phyloP scores from a whole-genome alignment of 2,329 filamentous ascomycete species.

The Trichoderma simmonsii region DNA sequence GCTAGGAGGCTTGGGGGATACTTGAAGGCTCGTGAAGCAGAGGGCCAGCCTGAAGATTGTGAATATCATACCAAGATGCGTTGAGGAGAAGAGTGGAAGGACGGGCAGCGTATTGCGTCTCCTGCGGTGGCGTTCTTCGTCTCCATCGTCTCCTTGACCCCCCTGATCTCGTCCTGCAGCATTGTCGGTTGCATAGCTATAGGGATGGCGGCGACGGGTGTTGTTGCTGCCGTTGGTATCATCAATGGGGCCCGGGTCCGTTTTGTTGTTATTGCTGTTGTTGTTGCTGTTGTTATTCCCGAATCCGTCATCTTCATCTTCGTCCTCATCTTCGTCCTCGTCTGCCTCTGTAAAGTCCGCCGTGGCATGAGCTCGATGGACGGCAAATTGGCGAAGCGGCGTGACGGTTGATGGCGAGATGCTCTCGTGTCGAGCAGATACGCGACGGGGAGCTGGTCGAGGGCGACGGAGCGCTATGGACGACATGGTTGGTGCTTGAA shows the following conservation, averaged over 20 bases:
- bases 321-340: conserved; percentile 52
- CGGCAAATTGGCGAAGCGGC: conserved; percentile 28
- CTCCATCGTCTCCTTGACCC: conserved; percentile 37
- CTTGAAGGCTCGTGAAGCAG: background rate
- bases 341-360: conserved; percentile 65
- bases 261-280: background rate
- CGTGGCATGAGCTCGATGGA: conserved; percentile 48
- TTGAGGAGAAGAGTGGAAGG: conserved; percentile 76
- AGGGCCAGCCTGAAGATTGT: background rate
- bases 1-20: background rate
- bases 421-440: conserved; percentile 30
- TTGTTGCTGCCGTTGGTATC: background rate
- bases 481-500: conserved; percentile 31
- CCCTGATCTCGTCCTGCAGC: conserved; percentile 30
- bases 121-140: conserved; percentile 29
- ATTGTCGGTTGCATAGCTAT: conserved; percentile 46
- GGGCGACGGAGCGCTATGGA: conserved; percentile 36
- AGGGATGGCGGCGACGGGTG: conserved; percentile 19
- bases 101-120: conserved; percentile 37
- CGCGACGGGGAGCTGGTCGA: conserved; percentile 34
- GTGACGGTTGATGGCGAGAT: conserved; percentile 33
- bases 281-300: conserved; percentile 18
- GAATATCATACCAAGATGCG: conserved; percentile 62
- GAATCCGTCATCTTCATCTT: conserved; percentile 32
- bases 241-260: background rate